phyloP scores from a whole-genome alignment of 768 basidiomycete genomes.

The Holtermannia corniformis region DNA sequence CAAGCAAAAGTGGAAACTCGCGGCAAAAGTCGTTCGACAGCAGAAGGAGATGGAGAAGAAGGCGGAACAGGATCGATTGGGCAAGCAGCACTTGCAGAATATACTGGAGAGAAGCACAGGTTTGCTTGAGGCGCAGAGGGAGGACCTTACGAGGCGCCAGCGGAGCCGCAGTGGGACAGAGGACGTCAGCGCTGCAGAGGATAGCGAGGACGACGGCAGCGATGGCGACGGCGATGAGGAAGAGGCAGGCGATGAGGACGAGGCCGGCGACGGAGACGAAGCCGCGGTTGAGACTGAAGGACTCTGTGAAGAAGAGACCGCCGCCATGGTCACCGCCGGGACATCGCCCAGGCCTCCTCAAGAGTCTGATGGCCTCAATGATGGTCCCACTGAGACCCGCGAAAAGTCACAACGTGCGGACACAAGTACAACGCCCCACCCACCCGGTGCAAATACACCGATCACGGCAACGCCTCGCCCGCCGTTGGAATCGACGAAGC shows the following conservation, averaged over 20 bases:
- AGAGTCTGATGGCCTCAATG: background rate
- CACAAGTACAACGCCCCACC: background rate
- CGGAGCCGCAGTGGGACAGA: slow-evolving; percentile 7
- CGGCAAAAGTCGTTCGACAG: slow-evolving; percentile 47
- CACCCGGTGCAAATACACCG: background rate
- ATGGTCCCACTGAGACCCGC: too few relatives aligned
- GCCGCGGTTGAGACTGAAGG: slow-evolving; percentile 23
- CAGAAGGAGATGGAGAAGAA: slow-evolving; percentile 52
- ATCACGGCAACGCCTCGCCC: background rate
- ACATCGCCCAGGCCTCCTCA: background rate
- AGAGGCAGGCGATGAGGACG: slow-evolving; percentile 13
- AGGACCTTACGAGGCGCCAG: slow-evolving; percentile 46
- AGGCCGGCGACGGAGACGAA: slow-evolving; percentile 25
- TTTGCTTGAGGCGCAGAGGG: slow-evolving; percentile 72
- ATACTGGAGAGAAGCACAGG: slow-evolving; percentile 82
- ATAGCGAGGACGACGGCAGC: slow-evolving; percentile 5
- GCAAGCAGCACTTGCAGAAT: slow-evolving; percentile 78
- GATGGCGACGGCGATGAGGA: slow-evolving; percentile 14
- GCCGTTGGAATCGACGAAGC: background rate
- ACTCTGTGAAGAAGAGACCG: background rate
- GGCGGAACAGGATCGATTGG: slow-evolving; percentile 66
- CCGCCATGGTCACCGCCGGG: background rate
- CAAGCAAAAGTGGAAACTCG: slow-evolving; percentile 75
- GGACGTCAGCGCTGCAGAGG: slow-evolving; percentile 10
- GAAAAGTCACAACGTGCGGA: too few relatives aligned